Base-by-base conservation (phyloP, 371 early-diverging fungal species). In the Batkoa obscura region DNA sequence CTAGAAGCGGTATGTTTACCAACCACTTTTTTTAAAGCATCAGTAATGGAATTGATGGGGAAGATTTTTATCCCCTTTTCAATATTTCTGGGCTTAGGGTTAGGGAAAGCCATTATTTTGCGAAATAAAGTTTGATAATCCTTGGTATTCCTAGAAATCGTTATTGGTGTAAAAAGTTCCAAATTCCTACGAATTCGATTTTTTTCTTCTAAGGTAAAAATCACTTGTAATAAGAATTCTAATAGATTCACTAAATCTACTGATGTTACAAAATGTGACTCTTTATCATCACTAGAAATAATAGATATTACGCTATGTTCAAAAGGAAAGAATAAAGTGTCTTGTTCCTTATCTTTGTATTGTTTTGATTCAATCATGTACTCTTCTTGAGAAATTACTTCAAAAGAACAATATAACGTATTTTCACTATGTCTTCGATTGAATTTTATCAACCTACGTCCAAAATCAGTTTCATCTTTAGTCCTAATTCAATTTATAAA, bases 1-100 rank as follows among this genome's bases (percentile, higher is more conserved):
- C 69, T 69, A 42, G 70, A 71, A 1, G 74, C 71, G 10, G 73
- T 74, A 35, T 53, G 53, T 30, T 53, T 53, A 38, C 53, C 53
- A 6, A 53, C 34, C 6, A 53, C 53, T n/a, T 53, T 53, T 12
- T 39, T 36, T 17, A 53, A n/a, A 30, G 53, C 53, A 34, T 34
- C 15, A 8, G 15, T 17, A 34, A 53, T 32, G 9, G n/a, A n/a
- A 15, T 53, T 39, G 15, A 39, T 13, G 5, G 53, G 53, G 53
- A 53, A 53, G 39, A 53, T 39, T 39, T 53, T 53, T 36, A 53
- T 15, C 3, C 53, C 53, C 38, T 53, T 53, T n/a, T 15, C 34
- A 30, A 53, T 53, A n/a, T 53, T 53, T n/a, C 53, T 34, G 30
- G 53, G 53, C 15, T 38, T 36, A 30, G 53, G 53, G 30, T 36